These are phyloP conservation scores for Leucoagaricus sp. DNA, from an alignment of 1,284 basidiomycete species.

Conservation along the genomic window DNA sequence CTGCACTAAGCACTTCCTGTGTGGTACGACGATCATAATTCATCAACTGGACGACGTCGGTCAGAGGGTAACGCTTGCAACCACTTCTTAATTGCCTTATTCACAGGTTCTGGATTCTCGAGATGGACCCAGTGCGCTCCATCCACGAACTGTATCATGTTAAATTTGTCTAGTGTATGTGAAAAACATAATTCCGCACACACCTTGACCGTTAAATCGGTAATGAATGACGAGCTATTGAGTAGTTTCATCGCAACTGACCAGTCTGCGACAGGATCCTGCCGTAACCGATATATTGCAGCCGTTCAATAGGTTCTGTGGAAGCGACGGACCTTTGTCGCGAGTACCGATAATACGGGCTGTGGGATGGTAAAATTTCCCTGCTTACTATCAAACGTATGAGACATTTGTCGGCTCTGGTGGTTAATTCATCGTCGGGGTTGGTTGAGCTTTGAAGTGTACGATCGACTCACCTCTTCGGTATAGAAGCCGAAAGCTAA, in stretches of 20 bases:
- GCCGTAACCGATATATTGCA: background rate
- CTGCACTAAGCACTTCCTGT: too few relatives aligned
- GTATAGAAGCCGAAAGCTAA: constrained; percentile 61
- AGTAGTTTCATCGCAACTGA: constrained; percentile 38
- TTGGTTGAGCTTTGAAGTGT: background rate
- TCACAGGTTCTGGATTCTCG: constrained; percentile 53
- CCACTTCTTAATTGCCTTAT: constrained; percentile 35
- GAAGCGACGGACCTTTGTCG: constrained; percentile 42
- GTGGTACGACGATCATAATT: constrained; percentile 7
- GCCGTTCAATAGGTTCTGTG: background rate
- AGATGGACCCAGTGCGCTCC: constrained; percentile 66
- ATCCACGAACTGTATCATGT: background rate
- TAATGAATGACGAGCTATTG: constrained; percentile 46
- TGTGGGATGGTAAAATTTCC: constrained; percentile 60
- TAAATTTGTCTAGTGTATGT: background rate
- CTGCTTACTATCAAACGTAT: constrained; percentile 51
- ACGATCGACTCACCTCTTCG: constrained; percentile 36
- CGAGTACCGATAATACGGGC: constrained; percentile 58
- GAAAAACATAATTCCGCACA: constrained; percentile 11
- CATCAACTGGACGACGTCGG: background rate
- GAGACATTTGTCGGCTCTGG: constrained; percentile 54
- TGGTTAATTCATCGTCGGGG: background rate
- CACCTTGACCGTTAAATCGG: constrained; percentile 54
- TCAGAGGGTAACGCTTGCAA: background rate
- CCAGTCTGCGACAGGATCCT: constrained; percentile 73